Evolutionary conservation across 768 basidiomycete genomes (phyloP).

Genomic region (Agaricus sinodeliciosus): DNA sequence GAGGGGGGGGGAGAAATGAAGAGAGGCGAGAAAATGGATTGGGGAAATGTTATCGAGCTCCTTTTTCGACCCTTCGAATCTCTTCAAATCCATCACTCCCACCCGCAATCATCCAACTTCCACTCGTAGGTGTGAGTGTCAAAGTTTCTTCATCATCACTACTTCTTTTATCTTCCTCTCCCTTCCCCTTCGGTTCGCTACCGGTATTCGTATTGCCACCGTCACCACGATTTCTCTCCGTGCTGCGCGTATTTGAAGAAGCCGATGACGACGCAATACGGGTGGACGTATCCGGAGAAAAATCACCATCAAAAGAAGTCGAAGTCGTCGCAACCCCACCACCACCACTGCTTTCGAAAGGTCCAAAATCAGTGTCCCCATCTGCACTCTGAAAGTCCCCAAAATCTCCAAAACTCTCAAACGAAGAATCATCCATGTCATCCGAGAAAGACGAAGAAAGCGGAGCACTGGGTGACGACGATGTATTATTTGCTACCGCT

Average conservation of each 20-base stretch:
- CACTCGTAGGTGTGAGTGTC: slow-evolving; percentile 38
- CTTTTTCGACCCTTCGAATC: slow-evolving; percentile 7
- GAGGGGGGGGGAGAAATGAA: neutral
- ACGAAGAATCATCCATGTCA: slow-evolving; percentile 59
- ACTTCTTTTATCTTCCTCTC: neutral
- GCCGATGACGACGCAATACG: too few relatives aligned
- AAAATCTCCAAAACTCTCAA: slow-evolving; percentile 75
- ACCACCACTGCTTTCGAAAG: slow-evolving; percentile 1
- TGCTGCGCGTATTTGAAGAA: neutral
- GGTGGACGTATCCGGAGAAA: neutral
- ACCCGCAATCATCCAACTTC: slow-evolving; percentile 66
- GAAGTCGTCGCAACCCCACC: slow-evolving; percentile 25
- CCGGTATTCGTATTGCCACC: neutral
- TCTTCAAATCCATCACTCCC: slow-evolving; percentile 14
- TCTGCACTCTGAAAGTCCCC: slow-evolving; percentile 66
- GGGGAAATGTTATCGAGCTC: neutral
- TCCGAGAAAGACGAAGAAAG: slow-evolving; percentile 49
- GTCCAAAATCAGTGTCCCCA: slow-evolving; percentile 7
- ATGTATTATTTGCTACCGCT: slow-evolving; percentile 23
- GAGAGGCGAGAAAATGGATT: neutral
- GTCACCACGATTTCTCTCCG: neutral
- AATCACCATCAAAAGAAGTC: too few relatives aligned
- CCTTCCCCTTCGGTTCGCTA: neutral
- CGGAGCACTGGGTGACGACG: slow-evolving; percentile 42
- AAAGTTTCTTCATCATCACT: neutral